phyloP scores from a whole-genome alignment of 768 basidiomycete genomes.

The Imleria badia region DNA sequence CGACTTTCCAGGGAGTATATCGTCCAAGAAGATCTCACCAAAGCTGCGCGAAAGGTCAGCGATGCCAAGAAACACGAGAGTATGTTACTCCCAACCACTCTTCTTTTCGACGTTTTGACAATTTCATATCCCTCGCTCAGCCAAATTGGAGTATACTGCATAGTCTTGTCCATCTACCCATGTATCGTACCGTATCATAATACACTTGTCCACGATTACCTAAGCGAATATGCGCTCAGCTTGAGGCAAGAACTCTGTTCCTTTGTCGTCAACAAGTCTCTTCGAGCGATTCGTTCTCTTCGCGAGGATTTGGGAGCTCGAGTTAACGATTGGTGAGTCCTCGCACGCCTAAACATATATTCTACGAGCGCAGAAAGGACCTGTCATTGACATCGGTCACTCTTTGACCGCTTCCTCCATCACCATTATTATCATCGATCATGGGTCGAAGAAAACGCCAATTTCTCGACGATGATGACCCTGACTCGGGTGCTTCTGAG shows the following conservation, averaged over 20 bases:
- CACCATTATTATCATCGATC: background rate
- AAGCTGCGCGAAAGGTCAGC: constrained; percentile 92
- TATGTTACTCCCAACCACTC: constrained; percentile 39
- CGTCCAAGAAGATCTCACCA: constrained; percentile 92
- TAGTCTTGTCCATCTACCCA: constrained; percentile 18
- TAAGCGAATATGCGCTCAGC: too few relatives aligned
- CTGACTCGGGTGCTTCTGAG: constrained; percentile 70
- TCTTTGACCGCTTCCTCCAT: background rate
- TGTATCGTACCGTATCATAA: constrained; percentile 27
- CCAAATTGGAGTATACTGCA: constrained; percentile 46
- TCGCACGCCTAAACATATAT: background rate
- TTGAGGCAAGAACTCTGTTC: too few relatives aligned
- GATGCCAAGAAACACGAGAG: constrained; percentile 99
- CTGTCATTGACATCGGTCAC: constrained; percentile 1
- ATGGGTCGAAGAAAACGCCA: constrained; percentile 81
- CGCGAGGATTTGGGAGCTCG: background rate
- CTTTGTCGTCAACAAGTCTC: too few relatives aligned
- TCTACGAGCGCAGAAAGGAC: background rate
- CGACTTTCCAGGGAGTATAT: constrained; percentile 67
- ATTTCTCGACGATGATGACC: constrained; percentile 69
- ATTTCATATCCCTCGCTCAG: constrained; percentile 15
- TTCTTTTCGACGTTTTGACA: background rate
- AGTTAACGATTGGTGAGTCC: constrained; percentile 12
- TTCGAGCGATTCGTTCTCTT: background rate
- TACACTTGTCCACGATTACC: constrained; percentile 1